Evolutionary conservation across 495 filamentous ascomycete genomes (phyloP), one percentile per base, ranked within the genome.

Genomic region (Filosporella fistucella): DNA sequence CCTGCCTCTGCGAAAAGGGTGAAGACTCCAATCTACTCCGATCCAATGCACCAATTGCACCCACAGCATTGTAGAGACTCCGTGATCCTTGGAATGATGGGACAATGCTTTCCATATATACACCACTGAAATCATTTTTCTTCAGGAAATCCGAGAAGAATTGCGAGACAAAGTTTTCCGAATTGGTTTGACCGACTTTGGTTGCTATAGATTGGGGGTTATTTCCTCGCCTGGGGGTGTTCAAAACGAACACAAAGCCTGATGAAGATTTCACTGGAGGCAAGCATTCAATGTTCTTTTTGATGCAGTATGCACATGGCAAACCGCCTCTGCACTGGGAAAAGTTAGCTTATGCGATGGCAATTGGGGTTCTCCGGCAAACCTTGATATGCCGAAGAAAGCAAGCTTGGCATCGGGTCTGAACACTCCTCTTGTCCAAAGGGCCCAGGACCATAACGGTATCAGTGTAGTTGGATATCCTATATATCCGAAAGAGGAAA

Each of bases 221-320:
- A 20, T 18, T 32, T 23, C 3, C 2, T 33, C 2, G 20, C 14
- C 25, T 24, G 26, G 16, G 28, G 30, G 38, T 42, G 11, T 45
- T 26, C n/a, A 32, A 7, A n/a, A 39, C 23, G 23, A 54, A 44
- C 6, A 54, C 34, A 3, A 30, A 30, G 9, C 16, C 21, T 10
- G 42, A 32, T 13, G 30, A 5, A 7, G 20, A 8, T 7, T 18
- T 23, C 1, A 34, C 25, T 23, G 40, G 52, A 41, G 47, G 39
- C 11, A 44, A 17, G 34, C 47, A 51, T 20, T 13, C 37, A 2
- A 34, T 18, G 11, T 33, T 48, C n/a, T 45, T 55, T 21, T 51
- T 50, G 21, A 37, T 55, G 16, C 52, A 55, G 25, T 55, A 51
- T 6, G 21, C 9, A 29, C 52, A 55, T 14, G 52, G 52, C 1